Conservation (phyloP, 2,329 filamentous ascomycete genomes). For the Verticillium tricorpus region DNA sequence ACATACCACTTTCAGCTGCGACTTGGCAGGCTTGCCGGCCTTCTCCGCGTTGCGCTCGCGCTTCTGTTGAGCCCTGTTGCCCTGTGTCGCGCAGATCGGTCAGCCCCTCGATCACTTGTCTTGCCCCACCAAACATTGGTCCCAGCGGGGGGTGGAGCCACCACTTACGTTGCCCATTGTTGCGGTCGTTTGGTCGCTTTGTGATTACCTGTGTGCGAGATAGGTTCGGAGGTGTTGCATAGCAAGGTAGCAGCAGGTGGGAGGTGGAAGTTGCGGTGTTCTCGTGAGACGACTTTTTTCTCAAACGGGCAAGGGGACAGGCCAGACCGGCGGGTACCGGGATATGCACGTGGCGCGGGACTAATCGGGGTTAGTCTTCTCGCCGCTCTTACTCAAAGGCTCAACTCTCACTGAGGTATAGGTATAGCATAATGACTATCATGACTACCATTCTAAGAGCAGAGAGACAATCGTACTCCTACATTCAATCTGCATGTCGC, state of each 20-base stretch:
- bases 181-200: neutral
- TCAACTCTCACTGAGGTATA: too few species aligned
- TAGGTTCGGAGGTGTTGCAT: neutral
- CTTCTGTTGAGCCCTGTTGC: constrained; percentile 66
- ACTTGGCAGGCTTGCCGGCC: constrained; percentile 51
- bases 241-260: neutral
- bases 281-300: neutral
- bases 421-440: too few species aligned
- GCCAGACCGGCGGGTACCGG: too few species aligned
- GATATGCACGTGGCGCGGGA: too few species aligned
- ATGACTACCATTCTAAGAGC: too few species aligned
- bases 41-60: constrained; percentile 68
- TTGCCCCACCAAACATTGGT: neutral
- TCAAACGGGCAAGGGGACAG: neutral
- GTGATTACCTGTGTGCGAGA: neutral
- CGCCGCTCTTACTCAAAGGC: too few species aligned
- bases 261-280: neutral
- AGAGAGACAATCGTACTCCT: too few species aligned
- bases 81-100: constrained; percentile 29
- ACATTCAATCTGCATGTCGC: too few species aligned
- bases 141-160: neutral
- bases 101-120: neutral
- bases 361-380: too few species aligned
- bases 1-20: constrained; percentile 64
- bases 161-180: constrained; percentile 9